Evolutionary conservation across 2,329 filamentous ascomycete genomes (phyloP), one percentile per base, ranked within the genome.

Genomic region (Penicillium nordicum): DNA sequence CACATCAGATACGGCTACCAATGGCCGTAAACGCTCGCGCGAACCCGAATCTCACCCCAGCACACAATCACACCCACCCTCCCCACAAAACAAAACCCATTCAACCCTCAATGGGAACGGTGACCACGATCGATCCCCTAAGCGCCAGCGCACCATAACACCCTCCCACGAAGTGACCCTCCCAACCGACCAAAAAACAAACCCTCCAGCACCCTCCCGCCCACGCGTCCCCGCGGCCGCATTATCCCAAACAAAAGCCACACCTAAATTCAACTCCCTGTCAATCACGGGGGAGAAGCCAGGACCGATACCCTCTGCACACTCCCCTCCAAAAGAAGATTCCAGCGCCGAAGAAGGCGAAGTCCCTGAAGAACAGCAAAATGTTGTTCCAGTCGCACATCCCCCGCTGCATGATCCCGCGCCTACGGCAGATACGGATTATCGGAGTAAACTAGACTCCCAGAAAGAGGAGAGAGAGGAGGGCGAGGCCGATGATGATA

Each of bases 11-110:
- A 53, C 48, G 18, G 54, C 63, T 34, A 47, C 61, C 43, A 72
- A 72, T 54, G 72, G 72, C 16, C 69, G 69, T 23, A 77, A 77
- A 60, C 73, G 75, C 45, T 76, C 74, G 8, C 68, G 74, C 54
- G 75, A 76, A 42, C 68, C 69, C 4, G 71, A 73, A 23, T 51
- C 55, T 42, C 63, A 56, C 49, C 41, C 43, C 53, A 57, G 32
- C 59, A 50, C 30, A 60, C 44, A 16, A 55, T 38, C 18, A 30
- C 32, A 49, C n/a, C 44, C 42, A 23, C 47, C 45, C 8, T 53
- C 48, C 14, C 40, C 58, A 29, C 52, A 56, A 36, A 25, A 23
- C 14, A 46, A 50, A 2, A 32, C 52, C 36, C 44, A 59, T 14
- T 47, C 57, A 8, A 21, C 27, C 44, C 50, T 63, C n/a, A 69